phyloP scores from a whole-genome alignment of 768 basidiomycete genomes.

The Strobilomyces dryophilus region DNA sequence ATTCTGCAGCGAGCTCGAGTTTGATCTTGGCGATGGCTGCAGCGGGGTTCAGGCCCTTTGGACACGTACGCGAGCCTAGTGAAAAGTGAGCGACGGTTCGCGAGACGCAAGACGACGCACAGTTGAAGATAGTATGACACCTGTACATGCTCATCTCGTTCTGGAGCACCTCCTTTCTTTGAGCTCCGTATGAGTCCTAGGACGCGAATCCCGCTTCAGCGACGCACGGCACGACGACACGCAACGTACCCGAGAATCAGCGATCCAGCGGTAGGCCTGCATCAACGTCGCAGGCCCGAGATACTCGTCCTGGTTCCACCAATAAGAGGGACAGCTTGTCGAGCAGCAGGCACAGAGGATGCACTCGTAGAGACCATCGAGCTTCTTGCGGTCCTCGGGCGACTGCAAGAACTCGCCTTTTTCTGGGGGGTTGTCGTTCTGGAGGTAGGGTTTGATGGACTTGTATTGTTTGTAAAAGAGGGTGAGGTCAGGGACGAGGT shows the following conservation, averaged over 20 bases:
- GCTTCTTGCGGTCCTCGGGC: conserved; percentile 87
- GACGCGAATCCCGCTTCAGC: background rate
- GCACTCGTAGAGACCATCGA: conserved; percentile 97
- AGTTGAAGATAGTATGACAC: conserved; percentile 99
- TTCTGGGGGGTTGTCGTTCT: conserved; percentile 88
- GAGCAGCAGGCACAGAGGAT: conserved; percentile 98
- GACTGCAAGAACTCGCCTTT: conserved; percentile 87
- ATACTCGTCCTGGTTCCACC: conserved; percentile 99
- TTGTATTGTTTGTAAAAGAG: conserved; percentile 99
- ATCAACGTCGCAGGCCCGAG: conserved; percentile 95
- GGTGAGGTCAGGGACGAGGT: conserved; percentile 89
- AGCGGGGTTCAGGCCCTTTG: conserved; percentile 4
- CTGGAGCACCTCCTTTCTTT: conserved; percentile 89
- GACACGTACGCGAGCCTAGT: conserved; percentile 62
- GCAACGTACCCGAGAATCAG: conserved; percentile 79
- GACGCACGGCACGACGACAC: background rate
- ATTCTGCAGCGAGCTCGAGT: conserved; percentile 1
- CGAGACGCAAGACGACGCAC: conserved; percentile 37
- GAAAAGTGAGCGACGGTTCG: background rate
- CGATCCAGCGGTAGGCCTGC: conserved; percentile 98
- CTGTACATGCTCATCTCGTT: conserved; percentile 96
- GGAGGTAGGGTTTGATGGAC: conserved; percentile 94
- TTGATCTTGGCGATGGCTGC: conserved; percentile 1
- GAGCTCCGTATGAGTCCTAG: conserved; percentile 70
- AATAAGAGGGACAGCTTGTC: conserved; percentile 95